Percentiles rank a stretch among this genome's conserved stretches.
These are phyloP conservation scores for Corymbia maculata DNA, from an alignment of 345 rosid species.

Conservation along the genomic window DNA sequence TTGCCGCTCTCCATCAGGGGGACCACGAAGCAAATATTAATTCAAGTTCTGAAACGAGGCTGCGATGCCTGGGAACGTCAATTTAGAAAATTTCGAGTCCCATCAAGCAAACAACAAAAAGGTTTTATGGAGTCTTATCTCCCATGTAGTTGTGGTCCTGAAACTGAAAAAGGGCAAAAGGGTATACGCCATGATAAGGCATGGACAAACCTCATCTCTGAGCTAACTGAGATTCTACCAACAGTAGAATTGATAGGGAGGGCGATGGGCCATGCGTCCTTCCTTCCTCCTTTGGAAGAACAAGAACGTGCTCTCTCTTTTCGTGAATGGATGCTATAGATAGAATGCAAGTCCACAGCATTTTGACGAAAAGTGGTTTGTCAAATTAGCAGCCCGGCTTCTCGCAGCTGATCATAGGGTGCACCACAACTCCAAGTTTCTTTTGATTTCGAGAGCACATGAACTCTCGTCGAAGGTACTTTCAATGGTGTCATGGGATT, in stretches of 20 bases:
- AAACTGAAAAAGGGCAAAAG: background rate
- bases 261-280: background rate
- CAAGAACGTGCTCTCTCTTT: background rate
- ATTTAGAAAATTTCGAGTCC: background rate
- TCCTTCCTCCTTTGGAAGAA: background rate
- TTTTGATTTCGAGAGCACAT: background rate
- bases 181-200: background rate
- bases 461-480: background rate
- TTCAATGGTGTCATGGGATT: background rate
- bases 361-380: background rate
- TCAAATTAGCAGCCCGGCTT: background rate
- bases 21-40: background rate
- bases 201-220: background rate
- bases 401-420: background rate
- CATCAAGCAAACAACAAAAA: background rate
- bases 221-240: background rate
- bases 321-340: background rate
- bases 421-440: background rate
- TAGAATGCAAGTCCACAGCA: background rate
- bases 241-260: background rate
- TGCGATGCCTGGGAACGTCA: background rate
- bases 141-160: background rate
- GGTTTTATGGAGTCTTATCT: background rate
- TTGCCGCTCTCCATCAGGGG: background rate
- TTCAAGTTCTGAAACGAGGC: background rate